phyloP scores from a whole-genome alignment of 176 grass and related monocot species.

The Microstegium vimineum region DNA sequence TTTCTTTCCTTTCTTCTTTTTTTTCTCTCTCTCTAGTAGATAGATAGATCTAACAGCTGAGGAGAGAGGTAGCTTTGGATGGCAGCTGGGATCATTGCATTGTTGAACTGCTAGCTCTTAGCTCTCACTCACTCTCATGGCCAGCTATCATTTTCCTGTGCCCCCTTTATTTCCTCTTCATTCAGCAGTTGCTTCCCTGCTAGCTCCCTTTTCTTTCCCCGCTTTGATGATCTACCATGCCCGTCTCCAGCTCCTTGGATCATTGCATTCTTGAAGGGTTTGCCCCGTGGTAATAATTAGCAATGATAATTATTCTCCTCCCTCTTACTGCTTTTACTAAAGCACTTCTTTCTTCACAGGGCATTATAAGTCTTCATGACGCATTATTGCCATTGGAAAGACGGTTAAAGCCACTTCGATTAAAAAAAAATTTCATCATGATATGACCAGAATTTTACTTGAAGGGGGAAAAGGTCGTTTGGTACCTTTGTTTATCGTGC shows the following conservation, averaged over 20 bases:
- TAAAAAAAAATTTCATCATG: neutral
- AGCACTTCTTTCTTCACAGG: neutral
- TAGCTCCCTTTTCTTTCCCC: neutral
- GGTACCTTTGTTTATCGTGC: too few species aligned
- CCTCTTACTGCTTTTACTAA: neutral
- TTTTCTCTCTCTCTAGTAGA: neutral
- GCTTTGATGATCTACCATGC: conserved; percentile 24
- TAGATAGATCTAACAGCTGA: conserved; percentile 24
- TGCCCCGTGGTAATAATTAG: conserved; percentile 24
- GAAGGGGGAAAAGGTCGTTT: neutral
- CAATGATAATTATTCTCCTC: conserved; percentile 19
- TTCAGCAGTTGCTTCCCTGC: neutral
- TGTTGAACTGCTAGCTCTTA: conserved; percentile 30
- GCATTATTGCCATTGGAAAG: conserved; percentile 1
- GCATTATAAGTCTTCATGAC: conserved; percentile 11
- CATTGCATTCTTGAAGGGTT: conserved; percentile 47
- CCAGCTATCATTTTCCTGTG: neutral
- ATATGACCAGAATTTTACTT: neutral
- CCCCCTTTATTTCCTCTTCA: neutral
- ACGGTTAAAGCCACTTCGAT: neutral
- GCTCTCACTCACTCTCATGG: neutral
- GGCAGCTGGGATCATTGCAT: conserved; percentile 50
- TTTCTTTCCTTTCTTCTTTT: neutral
- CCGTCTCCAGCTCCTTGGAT: conserved; percentile 28
- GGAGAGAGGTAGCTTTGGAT: conserved; percentile 9